Base-by-base conservation (phyloP, 2,329 filamentous ascomycete species). In the Paecilomyces formosus region DNA sequence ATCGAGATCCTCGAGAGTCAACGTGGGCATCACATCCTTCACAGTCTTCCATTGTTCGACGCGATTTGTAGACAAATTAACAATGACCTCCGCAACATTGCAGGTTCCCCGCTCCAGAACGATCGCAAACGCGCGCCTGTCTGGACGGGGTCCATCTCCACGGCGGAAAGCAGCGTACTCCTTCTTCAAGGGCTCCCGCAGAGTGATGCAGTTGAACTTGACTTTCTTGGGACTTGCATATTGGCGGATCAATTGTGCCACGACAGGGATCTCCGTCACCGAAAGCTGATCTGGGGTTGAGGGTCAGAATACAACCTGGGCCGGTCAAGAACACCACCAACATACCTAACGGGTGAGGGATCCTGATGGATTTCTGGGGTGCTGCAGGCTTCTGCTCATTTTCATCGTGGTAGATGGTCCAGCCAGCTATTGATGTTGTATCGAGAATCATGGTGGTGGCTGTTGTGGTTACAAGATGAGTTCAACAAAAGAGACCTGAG, bases 1-100 rank as follows among this genome's bases (percentile, higher is more conserved):
- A 67, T 88, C 89, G 13, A 89, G 85, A 69, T 96, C 90, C 66
- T 85, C 86, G 63, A 70, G 26, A 72, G 71, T 73, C n/a, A 74
- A 63, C 9, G 77, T 80, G 1, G 79, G 79, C 54, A 76, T 77
- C 24, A 81, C 78, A 45, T 81, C 74, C 22, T 66, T 63, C 51
- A 80, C 70, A 60, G 69, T 61, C 70, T 76, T 62, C 61, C 64
- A 69, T 24, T 62, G 58, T 56, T 70, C 68, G 22, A 70, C 67
- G 55, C 63, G 63, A 56, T 51, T 28, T 12, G 62, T 68, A 56
- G 54, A 63, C 49, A 70, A 57, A 54, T 70, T 71, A 21, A 66
- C 68, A 11, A 71, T 56, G 7, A 66, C 65, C 60, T 70, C 68
- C n/a, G 67, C 65, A 33, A 68, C 61, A 18, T 66, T 60, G 8